Evolutionary conservation across 768 basidiomycete genomes (phyloP).

Genomic region (Termitomyces sp.): DNA sequence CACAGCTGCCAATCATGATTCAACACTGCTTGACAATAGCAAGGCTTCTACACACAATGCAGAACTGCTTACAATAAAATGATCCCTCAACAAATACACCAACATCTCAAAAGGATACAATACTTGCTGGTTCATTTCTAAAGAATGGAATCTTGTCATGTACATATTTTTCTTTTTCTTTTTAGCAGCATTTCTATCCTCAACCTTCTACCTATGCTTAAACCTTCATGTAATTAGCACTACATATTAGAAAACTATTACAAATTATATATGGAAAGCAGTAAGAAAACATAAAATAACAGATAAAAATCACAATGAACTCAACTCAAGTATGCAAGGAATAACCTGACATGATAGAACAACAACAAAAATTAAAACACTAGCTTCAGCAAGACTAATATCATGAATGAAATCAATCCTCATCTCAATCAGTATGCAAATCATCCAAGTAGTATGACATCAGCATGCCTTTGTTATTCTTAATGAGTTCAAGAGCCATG

Average conservation of each 20-base stretch:
- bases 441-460: background rate
- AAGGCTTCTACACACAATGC: constrained; percentile 18
- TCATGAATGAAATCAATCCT: background rate
- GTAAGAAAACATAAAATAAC: background rate
- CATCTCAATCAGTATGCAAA: background rate
- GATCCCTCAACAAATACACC: constrained; percentile 87
- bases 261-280: background rate
- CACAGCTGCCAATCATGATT: constrained; percentile 76
- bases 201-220: background rate
- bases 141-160: constrained; percentile 83
- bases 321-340: background rate
- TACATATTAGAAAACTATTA: too few relatives aligned
- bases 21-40: constrained; percentile 43
- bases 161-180: constrained; percentile 29
- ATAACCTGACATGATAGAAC: background rate
- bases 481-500: background rate
- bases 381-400: background rate
- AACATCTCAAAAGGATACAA: constrained; percentile 90
- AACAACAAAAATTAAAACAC: background rate
- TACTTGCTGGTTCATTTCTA: constrained; percentile 88
- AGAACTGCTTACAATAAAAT: constrained; percentile 60
- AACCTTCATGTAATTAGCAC: too few relatives aligned
- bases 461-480: background rate
- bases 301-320: background rate
- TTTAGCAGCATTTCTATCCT: background rate